Conservation (phyloP, 441 rosid genomes). For the Iberis amara region DNA sequence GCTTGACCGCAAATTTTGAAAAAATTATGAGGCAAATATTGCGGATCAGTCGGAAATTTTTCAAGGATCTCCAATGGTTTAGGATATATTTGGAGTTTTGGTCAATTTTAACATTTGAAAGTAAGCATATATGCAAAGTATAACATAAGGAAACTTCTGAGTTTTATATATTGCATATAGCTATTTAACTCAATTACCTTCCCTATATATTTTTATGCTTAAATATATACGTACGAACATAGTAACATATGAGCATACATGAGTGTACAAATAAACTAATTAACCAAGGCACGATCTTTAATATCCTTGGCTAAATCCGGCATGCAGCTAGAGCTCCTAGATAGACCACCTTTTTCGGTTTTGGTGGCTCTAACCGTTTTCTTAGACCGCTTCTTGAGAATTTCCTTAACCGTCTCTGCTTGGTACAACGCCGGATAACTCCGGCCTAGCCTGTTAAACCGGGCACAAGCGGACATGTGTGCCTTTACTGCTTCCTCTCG, state of each 20-base stretch:
- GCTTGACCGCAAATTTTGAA: no score
- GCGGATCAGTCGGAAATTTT: no score
- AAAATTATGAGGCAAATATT: no score
- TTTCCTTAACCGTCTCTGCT: constrained; percentile 55
- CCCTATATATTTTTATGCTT: no score
- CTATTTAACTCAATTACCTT: no score
- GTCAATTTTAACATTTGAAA: no score
- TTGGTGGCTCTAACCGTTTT: constrained; percentile 31
- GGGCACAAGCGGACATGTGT: constrained; percentile 46
- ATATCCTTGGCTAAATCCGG: constrained; percentile 48
- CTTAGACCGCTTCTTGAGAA: constrained; percentile 40
- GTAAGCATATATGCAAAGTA: no score
- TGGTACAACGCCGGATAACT: constrained; percentile 49
- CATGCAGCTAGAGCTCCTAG: constrained; percentile 75
- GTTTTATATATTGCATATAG: no score
- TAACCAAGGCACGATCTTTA: constrained; percentile 25
- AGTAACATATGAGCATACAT: background rate
- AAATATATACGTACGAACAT: background rate
- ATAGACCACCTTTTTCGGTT: constrained; percentile 38
- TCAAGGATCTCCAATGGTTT: no score
- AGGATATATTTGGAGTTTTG: no score
- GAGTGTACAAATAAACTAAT: constrained; percentile 17
- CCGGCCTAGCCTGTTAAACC: constrained; percentile 51
- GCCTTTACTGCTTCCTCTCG: constrained; percentile 41
- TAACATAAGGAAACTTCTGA: no score